phyloP scores from a whole-genome alignment of 139 green algal species.

The Marvania coccoides region DNA sequence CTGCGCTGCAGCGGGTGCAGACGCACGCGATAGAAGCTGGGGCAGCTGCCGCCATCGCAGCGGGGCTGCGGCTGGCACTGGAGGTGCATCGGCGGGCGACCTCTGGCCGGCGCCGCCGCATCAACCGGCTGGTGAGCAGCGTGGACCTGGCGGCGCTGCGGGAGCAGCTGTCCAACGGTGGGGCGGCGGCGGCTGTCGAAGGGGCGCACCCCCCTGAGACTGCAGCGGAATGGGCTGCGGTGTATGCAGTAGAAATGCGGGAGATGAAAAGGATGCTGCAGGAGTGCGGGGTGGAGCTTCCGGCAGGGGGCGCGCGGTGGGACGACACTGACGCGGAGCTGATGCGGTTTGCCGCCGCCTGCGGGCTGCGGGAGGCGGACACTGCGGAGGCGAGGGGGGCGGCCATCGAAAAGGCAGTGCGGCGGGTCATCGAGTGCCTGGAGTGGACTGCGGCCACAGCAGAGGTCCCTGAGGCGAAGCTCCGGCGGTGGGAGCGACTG shows the following conservation, averaged over 20 bases:
- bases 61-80: neutral
- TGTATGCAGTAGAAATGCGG: slow-evolving; percentile 18
- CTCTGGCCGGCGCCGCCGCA: neutral
- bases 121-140: neutral
- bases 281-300: slow-evolving; percentile 15
- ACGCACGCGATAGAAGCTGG: neutral
- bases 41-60: neutral
- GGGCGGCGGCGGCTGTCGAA: neutral
- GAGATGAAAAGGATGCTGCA: slow-evolving; percentile 41
- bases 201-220: slow-evolving; percentile 6
- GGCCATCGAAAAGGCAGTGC: slow-evolving; percentile 5
- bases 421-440: neutral
- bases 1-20: neutral
- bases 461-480: neutral
- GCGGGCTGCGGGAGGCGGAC: slow-evolving; percentile 23
- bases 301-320: slow-evolving; percentile 9
- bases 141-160: neutral
- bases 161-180: neutral
- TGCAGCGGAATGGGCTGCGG: slow-evolving; percentile 20
- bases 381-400: slow-evolving; percentile 7
- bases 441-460: slow-evolving; percentile 2
- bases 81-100: neutral
- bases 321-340: slow-evolving; percentile 31
- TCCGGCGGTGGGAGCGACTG: slow-evolving; percentile 27
- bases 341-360: slow-evolving; percentile 27